A percentile compares a stretch with the other conserved stretches of the same genome.
phyloP scores from a whole-genome alignment of 2,329 filamentous ascomycete species.

The Blastomyces percursus region DNA sequence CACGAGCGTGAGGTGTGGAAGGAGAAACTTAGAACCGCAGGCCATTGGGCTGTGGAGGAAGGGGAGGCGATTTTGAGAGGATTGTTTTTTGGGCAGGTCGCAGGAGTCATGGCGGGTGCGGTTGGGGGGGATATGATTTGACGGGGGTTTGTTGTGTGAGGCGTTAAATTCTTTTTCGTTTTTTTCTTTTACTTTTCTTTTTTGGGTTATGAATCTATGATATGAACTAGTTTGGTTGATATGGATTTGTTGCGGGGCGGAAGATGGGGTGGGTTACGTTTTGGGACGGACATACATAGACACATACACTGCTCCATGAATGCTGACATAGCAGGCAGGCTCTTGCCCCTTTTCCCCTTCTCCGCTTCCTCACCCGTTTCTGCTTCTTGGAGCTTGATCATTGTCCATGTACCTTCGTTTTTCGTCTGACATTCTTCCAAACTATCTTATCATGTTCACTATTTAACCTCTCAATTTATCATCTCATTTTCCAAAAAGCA shows the following conservation, averaged over 20 bases:
- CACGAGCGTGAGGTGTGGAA: conserved; percentile 60
- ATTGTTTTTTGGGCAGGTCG: conserved; percentile 64
- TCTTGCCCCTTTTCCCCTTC: too few relatives aligned
- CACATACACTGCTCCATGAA: too few relatives aligned
- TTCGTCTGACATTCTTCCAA: too few relatives aligned
- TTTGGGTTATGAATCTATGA: background rate
- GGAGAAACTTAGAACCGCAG: conserved; percentile 54
- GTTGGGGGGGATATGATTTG: background rate
- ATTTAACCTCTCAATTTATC: too few relatives aligned
- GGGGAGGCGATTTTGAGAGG: conserved; percentile 67
- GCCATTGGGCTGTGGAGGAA: conserved; percentile 69
- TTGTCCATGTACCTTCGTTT: too few relatives aligned
- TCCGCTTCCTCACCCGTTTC: too few relatives aligned
- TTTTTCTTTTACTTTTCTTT: background rate
- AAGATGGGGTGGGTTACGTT: too few relatives aligned
- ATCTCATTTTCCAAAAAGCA: too few relatives aligned
- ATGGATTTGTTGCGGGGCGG: background rate
- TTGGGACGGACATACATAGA: too few relatives aligned
- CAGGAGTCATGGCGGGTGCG: conserved; percentile 45
- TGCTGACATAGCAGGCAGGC: too few relatives aligned
- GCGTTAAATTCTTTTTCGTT: background rate
- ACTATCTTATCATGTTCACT: too few relatives aligned
- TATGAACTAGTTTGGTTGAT: background rate
- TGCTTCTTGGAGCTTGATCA: too few relatives aligned
- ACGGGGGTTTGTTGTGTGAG: background rate